Base-by-base conservation (phyloP, 1,284 basidiomycete genomes). In the Cryptococcus sp. region DNA sequence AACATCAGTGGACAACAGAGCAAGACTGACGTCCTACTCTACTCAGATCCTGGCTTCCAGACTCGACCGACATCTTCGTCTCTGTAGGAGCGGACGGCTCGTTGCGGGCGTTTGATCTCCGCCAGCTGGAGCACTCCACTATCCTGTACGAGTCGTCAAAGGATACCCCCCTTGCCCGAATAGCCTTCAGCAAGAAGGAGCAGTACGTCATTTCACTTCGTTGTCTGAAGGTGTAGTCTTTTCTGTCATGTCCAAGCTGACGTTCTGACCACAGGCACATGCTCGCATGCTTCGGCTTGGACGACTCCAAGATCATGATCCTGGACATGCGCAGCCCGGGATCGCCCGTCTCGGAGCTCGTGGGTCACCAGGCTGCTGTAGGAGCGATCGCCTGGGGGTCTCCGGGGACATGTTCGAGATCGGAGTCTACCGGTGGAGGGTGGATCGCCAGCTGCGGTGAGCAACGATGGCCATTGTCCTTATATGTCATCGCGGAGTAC, bases 11-110 rank as follows among this genome's bases (percentile, higher is more conserved):
- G 18, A 7, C 5, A 16, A 15, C 9, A 37, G 40, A 5, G 15
- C 28, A 23, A n/a, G 40, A 8, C n/a, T 37, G 15, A 42, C 18
- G 45, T 11, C 2, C 28, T 60, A 24, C 18, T 43, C 21, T 5
- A n/a, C 21, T 33, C 45, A 72, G 70, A 43, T 93, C 91, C 42
- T 98, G 96, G 95, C 84, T 97, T n/a, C 96, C 96, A 1, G 85
- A 87, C n/a, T 95, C 91, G 12, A 89, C 90, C 4, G 94, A 98
- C 75, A 94, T 98, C 63, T 99, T 99, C 76, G 94, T 98, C 36
- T 95, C 91, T 15, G 96, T 98, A 20, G 96, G 96, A 23, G 96
- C 95, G 13, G 96, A 99, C 72, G 96, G 96, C 12, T 92, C 88
- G 57, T 80, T 98, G 38, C 89, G 96, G 48, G 94, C 96, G 8